Conservation (phyloP, 768 basidiomycete species). For the Tylopilus plumbeoviolaceoides region DNA sequence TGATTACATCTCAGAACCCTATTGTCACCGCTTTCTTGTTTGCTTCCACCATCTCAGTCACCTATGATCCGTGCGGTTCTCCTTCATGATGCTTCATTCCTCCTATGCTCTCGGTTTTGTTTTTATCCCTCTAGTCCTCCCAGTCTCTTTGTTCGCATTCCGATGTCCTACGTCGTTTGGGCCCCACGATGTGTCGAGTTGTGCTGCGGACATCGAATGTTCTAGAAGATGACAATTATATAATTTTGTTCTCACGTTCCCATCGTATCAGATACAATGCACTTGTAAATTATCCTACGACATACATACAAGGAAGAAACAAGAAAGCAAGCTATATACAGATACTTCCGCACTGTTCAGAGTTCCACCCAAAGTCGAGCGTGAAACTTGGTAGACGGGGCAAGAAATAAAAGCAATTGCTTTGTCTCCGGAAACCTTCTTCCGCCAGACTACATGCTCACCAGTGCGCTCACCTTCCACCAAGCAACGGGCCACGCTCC, state of each 20-base stretch:
- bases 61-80: slow-evolving; percentile 9
- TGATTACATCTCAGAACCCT: slow-evolving; percentile 14
- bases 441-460: too few relatives aligned
- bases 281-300: slow-evolving; percentile 4
- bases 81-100: background rate
- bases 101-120: background rate
- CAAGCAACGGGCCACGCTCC: slow-evolving; percentile 82
- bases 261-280: too few relatives aligned
- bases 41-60: slow-evolving; percentile 25
- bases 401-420: background rate
- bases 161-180: background rate
- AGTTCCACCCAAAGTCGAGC: background rate
- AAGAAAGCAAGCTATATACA: background rate
- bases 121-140: background rate
- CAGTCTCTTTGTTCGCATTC: background rate
- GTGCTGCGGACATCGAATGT: slow-evolving; percentile 19
- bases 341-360: background rate
- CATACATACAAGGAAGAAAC: background rate
- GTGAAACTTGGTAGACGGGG: background rate
- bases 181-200: background rate
- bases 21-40: slow-evolving; percentile 11
- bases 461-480: slow-evolving; percentile 15
- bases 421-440: background rate
- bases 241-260: slow-evolving; percentile 10
- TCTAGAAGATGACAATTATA: slow-evolving; percentile 26